phyloP scores from a whole-genome alignment of 805 yeast genomes.

The Wickerhamiella qilinensis region DNA sequence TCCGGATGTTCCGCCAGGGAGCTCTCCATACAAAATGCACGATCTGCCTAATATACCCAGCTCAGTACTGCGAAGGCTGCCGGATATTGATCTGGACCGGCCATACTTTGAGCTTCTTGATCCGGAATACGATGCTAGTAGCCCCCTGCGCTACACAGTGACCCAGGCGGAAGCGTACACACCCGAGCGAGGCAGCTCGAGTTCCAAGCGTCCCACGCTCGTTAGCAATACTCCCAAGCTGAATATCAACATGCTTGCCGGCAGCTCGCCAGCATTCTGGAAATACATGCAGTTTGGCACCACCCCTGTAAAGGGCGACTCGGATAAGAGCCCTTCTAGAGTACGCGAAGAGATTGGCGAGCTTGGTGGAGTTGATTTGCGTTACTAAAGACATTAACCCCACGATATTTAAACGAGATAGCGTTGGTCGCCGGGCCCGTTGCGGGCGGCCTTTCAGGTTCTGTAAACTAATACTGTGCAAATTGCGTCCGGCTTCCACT shows the following conservation, averaged over 20 bases:
- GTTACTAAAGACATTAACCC: too few species aligned
- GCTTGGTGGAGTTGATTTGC: neutral
- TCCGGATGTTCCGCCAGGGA: too few species aligned
- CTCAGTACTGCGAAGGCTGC: neutral
- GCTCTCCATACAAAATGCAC: neutral
- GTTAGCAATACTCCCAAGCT: neutral
- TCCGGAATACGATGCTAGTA: conserved; percentile 1
- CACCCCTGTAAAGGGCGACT: conserved; percentile 22
- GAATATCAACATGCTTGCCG: conserved; percentile 26
- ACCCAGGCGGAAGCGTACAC: conserved; percentile 47
- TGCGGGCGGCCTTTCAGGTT: too few species aligned
- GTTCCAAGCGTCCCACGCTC: neutral
- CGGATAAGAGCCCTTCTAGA: conserved; percentile 1
- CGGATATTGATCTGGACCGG: conserved; percentile 4
- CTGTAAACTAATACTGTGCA: too few species aligned
- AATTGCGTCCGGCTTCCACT: too few species aligned
- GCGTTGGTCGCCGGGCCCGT: too few species aligned
- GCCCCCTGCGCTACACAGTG: conserved; percentile 13
- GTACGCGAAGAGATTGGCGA: neutral
- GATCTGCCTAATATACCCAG: neutral
- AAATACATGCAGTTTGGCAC: conserved; percentile 66
- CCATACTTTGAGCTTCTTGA: conserved; percentile 6
- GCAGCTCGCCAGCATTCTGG: conserved; percentile 80
- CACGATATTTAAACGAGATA: too few species aligned
- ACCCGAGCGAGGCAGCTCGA: conserved; percentile 36